Evolutionary conservation across 2,329 filamentous ascomycete species (phyloP), one percentile per base, ranked within the genome.

Genomic region (Fusarium anguioides): DNA sequence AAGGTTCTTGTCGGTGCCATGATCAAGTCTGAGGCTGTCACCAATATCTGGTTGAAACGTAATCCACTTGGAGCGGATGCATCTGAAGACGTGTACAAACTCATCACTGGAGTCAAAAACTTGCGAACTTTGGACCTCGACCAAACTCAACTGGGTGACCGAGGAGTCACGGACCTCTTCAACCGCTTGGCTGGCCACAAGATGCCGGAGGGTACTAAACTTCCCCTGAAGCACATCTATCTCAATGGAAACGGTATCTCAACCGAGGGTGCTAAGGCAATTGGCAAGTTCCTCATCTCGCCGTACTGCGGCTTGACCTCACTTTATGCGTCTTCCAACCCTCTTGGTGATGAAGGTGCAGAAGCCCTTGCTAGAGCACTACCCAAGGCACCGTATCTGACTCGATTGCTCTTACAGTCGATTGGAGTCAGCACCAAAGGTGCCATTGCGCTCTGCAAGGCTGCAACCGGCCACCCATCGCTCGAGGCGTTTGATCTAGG

Each of bases 31-130:
- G 73, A 76, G 5, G 76, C 76, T 15, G 75, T 84, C 59, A 83
- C 81, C 20, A 84, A 83, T 63, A 72, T 86, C 45, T 86, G 84
- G 84, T 73, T 86, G 52, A 86, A 86, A 71, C 80, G 83, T 14
- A 87, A 86, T 71, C 84, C 84, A 3, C 77, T 86, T 24, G 78
- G 78, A 1, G 60, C 79, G 4, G 69, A 69, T 7, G 75, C 80
- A 18, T 79, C 79, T 6, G 66, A 72, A 41, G 75, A 83, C 46
- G 54, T 86, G 15, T 81, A 78, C 60, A 76, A 78, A 6, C 76
- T 86, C 33, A 79, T 85, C 59, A 81, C 80, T 1, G 58, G 78
- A 29, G 77, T 78, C 4, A 73, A 75, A 26, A 80, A 80, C 31
- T 74, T 86, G 35, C 78, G 81, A 23, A 85, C 83, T 29, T 73